phyloP scores from a whole-genome alignment of 2,329 filamentous ascomycete species.

The Phialophora macrospora region DNA sequence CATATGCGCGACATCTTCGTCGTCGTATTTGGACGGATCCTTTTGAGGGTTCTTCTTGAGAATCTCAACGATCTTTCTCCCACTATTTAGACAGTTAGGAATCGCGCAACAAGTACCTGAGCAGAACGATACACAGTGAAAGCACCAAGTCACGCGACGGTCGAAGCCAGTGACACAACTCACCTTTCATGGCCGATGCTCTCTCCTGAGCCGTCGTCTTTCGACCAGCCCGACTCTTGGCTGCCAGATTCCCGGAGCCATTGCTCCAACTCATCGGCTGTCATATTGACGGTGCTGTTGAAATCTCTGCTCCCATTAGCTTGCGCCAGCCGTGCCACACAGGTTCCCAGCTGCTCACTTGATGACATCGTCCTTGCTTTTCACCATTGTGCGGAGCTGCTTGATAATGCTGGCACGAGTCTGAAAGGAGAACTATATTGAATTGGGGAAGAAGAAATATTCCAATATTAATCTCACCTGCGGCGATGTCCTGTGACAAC shows the following conservation, averaged over 20 bases:
- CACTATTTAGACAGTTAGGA: conserved; percentile 48
- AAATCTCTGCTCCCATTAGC: conserved; percentile 58
- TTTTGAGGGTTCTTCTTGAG: conserved; percentile 66
- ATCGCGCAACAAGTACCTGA: neutral
- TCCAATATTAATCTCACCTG: neutral
- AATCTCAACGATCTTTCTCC: conserved; percentile 67
- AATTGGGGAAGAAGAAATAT: neutral
- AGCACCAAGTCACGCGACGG: neutral
- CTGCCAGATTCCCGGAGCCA: conserved; percentile 67
- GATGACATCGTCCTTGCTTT: conserved; percentile 58
- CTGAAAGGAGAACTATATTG: neutral
- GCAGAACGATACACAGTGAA: neutral
- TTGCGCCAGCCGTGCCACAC: conserved; percentile 44
- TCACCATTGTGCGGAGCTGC: conserved; percentile 53
- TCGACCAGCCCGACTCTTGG: conserved; percentile 63
- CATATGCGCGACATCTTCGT: conserved; percentile 65
- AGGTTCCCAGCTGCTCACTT: conserved; percentile 43
- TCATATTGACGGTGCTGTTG: conserved; percentile 71
- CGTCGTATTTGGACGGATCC: conserved; percentile 61
- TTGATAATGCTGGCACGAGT: neutral
- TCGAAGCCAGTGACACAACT: neutral
- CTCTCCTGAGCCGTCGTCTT: conserved; percentile 63
- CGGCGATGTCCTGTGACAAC: neutral
- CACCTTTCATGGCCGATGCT: conserved; percentile 66
- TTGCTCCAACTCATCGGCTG: conserved; percentile 61